Base-by-base conservation (phyloP, 2,329 filamentous ascomycete species). In the Ceratocystis albifundus region DNA sequence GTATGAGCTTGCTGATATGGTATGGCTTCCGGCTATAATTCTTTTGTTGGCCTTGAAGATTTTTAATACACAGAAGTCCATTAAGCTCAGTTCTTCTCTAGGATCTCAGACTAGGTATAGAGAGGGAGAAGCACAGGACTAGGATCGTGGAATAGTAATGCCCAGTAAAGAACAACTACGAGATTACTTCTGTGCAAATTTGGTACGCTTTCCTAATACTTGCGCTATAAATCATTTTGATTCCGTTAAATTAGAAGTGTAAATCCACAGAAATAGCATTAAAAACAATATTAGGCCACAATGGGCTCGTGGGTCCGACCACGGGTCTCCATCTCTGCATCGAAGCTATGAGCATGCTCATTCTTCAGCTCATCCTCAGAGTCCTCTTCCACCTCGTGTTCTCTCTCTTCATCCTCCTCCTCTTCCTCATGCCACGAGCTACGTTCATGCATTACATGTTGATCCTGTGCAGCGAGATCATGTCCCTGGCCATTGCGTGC, bases 381-480 rank as follows among this genome's bases (percentile, higher is more conserved):
- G 15, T 20, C 59, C 17, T 66, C 86, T 84, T 36, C 53, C 12
- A 41, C 36, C 36, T 65, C 61, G 6, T 32, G 25, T 32, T 67
- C 76, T 10, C 81, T 79, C 1, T 80, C 80, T 36, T 83, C 82
- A 22, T 86, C 84, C 12, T 86, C 84, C 8, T 86, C 84, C 20
- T 87, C 85, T 22, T 79, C 79, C 71, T 83, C 80, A 72, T 89
- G 87, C 93, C 93, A 96, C 12, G 88, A 90, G 73, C 93, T 89
- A 67, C 87, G 82, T 73, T 89, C 88, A 69, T 90, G 85, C 69
- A 91, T 77, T 10, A 46, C 48, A 17, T 89, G 87, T 61, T 83
- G 83, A 74, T 96, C 92, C 77, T 96, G 93, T 61, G 82, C 82
- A 1, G 89, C 88, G 48, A 96, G 82, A 73, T 96, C 92, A 68